These are phyloP conservation scores for Papiliotrema flavescens DNA, from an alignment of 1,284 basidiomycete genomes.

Conservation along the genomic window DNA sequence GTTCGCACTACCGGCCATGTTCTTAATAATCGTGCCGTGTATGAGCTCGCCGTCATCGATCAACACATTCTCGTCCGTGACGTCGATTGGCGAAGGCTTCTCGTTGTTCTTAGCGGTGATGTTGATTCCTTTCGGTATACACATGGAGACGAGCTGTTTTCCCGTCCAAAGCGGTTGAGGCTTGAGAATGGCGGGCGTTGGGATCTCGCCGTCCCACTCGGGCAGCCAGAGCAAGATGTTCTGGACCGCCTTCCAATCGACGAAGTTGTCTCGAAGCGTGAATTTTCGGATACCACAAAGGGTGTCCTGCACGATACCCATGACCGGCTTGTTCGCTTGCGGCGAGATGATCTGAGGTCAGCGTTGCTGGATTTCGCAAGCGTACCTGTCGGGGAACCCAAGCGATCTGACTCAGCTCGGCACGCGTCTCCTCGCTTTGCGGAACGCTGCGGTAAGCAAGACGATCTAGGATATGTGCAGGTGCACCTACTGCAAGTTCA, in stretches of 20 bases:
- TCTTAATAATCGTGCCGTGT: constrained; percentile 95
- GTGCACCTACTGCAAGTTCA: constrained; percentile 93
- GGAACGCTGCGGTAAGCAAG: constrained; percentile 65
- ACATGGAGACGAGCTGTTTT: constrained; percentile 92
- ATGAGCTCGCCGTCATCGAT: constrained; percentile 97
- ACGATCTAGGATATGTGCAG: too few species aligned
- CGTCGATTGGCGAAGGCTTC: constrained; percentile 72
- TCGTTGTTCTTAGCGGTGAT: constrained; percentile 70
- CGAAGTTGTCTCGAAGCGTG: constrained; percentile 87
- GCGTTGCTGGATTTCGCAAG: not conserved
- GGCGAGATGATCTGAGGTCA: constrained; percentile 85
- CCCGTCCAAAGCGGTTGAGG: constrained; percentile 98
- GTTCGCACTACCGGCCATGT: constrained; percentile 91
- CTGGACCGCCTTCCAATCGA: constrained; percentile 92
- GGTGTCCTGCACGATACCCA: constrained; percentile 99
- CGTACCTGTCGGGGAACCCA: constrained; percentile 93
- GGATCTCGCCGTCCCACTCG: constrained; percentile 92
- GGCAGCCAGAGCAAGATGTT: constrained; percentile 98
- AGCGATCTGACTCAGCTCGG: constrained; percentile 94
- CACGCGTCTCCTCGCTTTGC: constrained; percentile 98
- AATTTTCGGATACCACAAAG: constrained; percentile 97
- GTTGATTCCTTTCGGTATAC: constrained; percentile 95
- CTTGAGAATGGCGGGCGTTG: constrained; percentile 90
- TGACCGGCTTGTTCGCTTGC: constrained; percentile 99
- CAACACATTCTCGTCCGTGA: constrained; percentile 88